Evolutionary conservation across 805 yeast genomes (phyloP), one percentile per base, ranked within the genome.

Genomic region (Candida montana): DNA sequence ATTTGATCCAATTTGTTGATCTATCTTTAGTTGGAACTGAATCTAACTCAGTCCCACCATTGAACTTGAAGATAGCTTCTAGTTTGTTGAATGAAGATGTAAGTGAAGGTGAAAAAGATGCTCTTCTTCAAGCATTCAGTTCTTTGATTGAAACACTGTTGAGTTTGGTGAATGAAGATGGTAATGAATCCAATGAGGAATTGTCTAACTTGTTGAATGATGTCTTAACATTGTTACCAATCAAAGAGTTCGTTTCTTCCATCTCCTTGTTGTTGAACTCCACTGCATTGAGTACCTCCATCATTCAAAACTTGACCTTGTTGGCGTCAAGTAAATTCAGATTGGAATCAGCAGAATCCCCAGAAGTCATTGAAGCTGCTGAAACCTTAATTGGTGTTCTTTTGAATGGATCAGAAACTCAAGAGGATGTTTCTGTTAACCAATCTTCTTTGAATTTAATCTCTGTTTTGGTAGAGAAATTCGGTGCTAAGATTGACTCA

Each of bases 401-500:
- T 41, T 54, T 74, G 28, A 53, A 53, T 3, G 74, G 74, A 28
- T 54, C 67, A 8, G 52, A 49, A 18, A 17, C 19, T 19, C 35
- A 45, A 15, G 42, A 51, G n/a, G 33, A 54, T 12, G 53, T 61
- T 30, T 79, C 73, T 41, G 65, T 87, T 30, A 70, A 78, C 17
- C 95, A 85, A 59, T 76, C 82, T 5, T 77, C 83, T 35, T 65
- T 87, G 51, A 86, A 86, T 56, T 72, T 87, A 1, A 61, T 83
- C 49, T 77, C 88, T 16, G 61, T 72, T 10, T 61, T 89, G 29
- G 73, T 86, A 44, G 68, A 70, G 49, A 81, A 78, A 58, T 84
- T 84, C 57, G 83, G 83, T 37, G 61, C 63, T 33, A 60, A 69
- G 24, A 50, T 78, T 33, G 75, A 74, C 28, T 57, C 73, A 17